A percentile compares a stretch with the other conserved stretches of the same genome.
Conservation (phyloP, 345 rosid species). For the Gossypioides kirkii region DNA sequence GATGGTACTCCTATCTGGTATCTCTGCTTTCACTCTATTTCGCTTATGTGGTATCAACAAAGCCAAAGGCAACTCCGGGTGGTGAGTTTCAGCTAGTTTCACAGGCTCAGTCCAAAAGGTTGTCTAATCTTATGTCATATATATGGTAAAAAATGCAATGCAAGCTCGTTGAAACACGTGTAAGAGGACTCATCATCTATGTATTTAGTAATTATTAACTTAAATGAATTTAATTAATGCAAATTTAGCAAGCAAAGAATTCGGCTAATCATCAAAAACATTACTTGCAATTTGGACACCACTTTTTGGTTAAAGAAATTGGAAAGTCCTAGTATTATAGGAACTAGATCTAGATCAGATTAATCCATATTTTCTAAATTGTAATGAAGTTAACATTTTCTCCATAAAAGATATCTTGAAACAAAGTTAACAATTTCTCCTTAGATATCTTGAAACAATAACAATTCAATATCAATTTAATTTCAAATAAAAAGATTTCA, state of each 20-base stretch:
- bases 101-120: neutral
- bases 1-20: constrained; percentile 52
- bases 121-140: neutral
- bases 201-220: neutral
- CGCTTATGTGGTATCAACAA: constrained; percentile 58
- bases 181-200: neutral
- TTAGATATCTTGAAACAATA: no score
- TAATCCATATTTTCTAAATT: no score
- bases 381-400: no score
- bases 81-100: constrained; percentile 19
- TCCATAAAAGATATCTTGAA: no score
- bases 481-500: no score
- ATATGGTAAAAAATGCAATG: neutral
- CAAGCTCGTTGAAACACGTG: neutral
- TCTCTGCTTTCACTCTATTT: constrained; percentile 82
- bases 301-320: no score
- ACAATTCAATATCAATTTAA: no score
- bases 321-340: no score
- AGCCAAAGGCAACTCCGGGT: constrained; percentile 22
- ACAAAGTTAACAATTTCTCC: no score
- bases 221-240: neutral
- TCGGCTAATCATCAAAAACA: neutral
- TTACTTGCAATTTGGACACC: no score
- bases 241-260: neutral
- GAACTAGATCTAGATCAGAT: no score